Evolutionary conservation across 352 stramenopile species (phyloP), one percentile per base, ranked within the genome.

Genomic region (Discostella stelligera): DNA sequence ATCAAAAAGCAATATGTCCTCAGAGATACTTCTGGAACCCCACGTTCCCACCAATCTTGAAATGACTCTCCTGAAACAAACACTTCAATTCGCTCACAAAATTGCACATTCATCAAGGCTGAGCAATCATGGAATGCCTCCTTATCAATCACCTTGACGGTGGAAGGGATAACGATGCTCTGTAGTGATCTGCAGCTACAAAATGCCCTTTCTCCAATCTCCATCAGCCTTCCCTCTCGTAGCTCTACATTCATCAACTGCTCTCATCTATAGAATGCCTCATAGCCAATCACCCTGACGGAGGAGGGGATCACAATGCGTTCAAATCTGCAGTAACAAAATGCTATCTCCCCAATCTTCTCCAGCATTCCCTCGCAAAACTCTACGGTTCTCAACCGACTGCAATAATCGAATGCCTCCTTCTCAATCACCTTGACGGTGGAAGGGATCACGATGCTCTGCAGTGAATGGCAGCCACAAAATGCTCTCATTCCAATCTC

Each of bases 101-200:
- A n/a, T n/a, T n/a, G n/a, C n/a, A n/a, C n/a, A n/a, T n/a, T n/a
- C n/a, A n/a, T n/a, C n/a, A n/a, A n/a, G n/a, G n/a, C n/a, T n/a
- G n/a, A n/a, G n/a, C n/a, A n/a, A n/a, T n/a, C n/a, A n/a, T n/a
- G n/a, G n/a, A n/a, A n/a, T 16, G 13, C 48, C 18, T 4, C 18
- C 48, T 54, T 18, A 18, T 54, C 48, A 54, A 54, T 54, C 48
- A 54, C 48, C 4, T 5, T 54, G 48, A 54, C 48, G 13, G 48
- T 23, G 18, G 4, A 3, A 18, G 20, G 54, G 25, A 44, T 63
- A 20, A 44, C n/a, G 9, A 63, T 20, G 18, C 37, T 44, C 11
- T 27, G 30, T 13, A 64, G 13, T 21, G 56, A 64, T 25, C 1
- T 7, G 32, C 56, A 64, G 25, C 13, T 3, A 48, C 14, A 4